Percentiles rank a stretch among this genome's conserved stretches.
phyloP scores from a whole-genome alignment of 495 filamentous ascomycete species.

The Sporormia fimetaria region DNA sequence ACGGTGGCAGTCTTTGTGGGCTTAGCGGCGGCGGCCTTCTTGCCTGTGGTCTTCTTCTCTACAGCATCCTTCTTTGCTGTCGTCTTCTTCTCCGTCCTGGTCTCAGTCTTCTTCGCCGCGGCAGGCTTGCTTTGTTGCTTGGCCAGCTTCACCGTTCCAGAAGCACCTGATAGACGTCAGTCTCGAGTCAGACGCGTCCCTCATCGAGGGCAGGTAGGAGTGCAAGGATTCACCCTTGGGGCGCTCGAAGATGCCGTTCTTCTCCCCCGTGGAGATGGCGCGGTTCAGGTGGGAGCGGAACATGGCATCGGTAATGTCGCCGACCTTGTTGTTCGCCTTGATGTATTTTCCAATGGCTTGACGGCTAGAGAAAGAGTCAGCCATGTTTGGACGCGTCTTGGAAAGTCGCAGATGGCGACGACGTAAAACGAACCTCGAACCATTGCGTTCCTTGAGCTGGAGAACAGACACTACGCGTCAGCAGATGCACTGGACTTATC shows the following conservation, averaged over 20 bases:
- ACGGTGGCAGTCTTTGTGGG: conserved; percentile 35
- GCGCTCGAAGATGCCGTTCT: conserved; percentile 78
- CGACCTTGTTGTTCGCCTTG: conserved; percentile 83
- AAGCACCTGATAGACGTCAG: no score
- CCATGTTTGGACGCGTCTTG: conserved; percentile 22
- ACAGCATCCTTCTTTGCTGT: conserved; percentile 40
- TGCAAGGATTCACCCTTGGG: conserved; percentile 70
- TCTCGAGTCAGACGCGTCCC: no score
- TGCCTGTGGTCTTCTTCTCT: conserved; percentile 29
- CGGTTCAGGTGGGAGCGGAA: conserved; percentile 93
- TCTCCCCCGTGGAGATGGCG: conserved; percentile 78
- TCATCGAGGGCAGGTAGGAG: not conserved
- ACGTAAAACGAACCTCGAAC: conserved; percentile 45
- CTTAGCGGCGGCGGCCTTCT: conserved; percentile 53
- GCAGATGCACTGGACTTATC: conserved; percentile 28
- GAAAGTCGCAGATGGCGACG: conserved; percentile 11
- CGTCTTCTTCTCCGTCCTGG: conserved; percentile 35
- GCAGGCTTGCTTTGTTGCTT: conserved; percentile 53
- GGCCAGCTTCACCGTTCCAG: conserved; percentile 90
- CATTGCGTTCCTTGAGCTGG: conserved; percentile 56
- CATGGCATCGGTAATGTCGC: conserved; percentile 50
- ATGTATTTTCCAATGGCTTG: conserved; percentile 98
- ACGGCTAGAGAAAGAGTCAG: conserved; percentile 51
- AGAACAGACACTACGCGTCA: conserved; percentile 36
- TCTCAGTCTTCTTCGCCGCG: conserved; percentile 36